A percentile compares a stretch with the other conserved stretches of the same genome.
These are phyloP conservation scores for Apiospora kogelbergensis DNA, from an alignment of 2,329 filamentous ascomycete species.

Conservation along the genomic window DNA sequence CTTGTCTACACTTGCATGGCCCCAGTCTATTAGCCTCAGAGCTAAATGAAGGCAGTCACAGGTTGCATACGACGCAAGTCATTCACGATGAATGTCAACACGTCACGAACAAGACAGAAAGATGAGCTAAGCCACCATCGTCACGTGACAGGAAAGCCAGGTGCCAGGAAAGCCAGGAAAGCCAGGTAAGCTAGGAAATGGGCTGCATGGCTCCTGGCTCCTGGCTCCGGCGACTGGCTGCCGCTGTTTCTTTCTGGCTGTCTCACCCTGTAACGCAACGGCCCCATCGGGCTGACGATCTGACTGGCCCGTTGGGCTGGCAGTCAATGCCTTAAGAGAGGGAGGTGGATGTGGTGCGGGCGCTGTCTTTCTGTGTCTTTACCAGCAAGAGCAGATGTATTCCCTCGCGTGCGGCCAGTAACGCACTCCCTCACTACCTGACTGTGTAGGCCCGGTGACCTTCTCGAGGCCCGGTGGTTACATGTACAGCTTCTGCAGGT, in stretches of 20 bases:
- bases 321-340: neutral
- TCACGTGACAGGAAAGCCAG: neutral
- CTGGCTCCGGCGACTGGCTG: neutral
- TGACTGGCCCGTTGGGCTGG: neutral
- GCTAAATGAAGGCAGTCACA: neutral
- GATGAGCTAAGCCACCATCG: neutral
- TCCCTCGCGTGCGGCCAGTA: neutral
- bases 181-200: neutral
- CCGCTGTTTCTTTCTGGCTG: neutral
- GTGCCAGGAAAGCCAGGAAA: no score
- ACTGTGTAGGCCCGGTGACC: neutral
- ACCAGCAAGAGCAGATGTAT: neutral
- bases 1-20: neutral
- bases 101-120: neutral
- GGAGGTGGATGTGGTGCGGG: neutral
- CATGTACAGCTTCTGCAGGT: conserved; percentile 4
- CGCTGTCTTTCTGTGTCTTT: neutral
- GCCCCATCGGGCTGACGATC: neutral
- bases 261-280: conserved; percentile 5
- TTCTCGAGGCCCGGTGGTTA: neutral
- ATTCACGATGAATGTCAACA: neutral
- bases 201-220: neutral
- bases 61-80: neutral
- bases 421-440: no score
- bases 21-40: neutral